Evolutionary conservation across 2,329 filamentous ascomycete genomes (phyloP).

Genomic region (Aspergillus pseudoterreus): DNA sequence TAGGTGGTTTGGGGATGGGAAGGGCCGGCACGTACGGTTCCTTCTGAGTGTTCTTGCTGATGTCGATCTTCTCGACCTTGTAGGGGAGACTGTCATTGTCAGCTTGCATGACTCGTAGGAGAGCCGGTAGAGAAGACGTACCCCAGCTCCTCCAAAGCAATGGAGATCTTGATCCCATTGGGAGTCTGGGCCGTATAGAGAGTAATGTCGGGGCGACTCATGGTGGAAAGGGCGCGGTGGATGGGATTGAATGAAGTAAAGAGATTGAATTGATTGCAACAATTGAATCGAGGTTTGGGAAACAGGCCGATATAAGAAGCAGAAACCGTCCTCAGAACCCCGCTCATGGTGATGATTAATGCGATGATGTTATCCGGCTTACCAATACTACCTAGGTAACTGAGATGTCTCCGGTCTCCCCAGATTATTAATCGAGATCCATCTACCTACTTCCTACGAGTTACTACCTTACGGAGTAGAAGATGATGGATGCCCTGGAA

Average conservation of each 20-base stretch:
- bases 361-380: background rate
- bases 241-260: background rate
- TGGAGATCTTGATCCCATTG: constrained; percentile 87
- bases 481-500: too few species aligned
- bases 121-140: constrained; percentile 15
- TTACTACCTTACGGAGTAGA: too few species aligned
- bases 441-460: too few species aligned
- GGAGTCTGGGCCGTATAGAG: constrained; percentile 81
- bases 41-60: constrained; percentile 74
- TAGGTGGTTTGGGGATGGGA: background rate
- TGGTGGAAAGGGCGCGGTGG: constrained; percentile 8
- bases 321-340: background rate
- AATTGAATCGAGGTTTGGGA: background rate
- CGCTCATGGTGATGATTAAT: constrained; percentile 4
- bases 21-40: constrained; percentile 45
- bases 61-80: constrained; percentile 67
- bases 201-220: constrained; percentile 59
- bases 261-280: background rate
- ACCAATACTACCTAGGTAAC: too few species aligned
- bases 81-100: constrained; percentile 59
- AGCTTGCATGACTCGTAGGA: background rate
- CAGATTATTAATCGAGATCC: too few species aligned
- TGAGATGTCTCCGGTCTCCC: too few species aligned
- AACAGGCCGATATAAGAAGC: constrained; percentile 1
- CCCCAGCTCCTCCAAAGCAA: constrained; percentile 79